Percentiles rank a stretch among this genome's conserved stretches.
phyloP scores from a whole-genome alignment of 495 filamentous ascomycete species.

The Podospora pseudopauciseta region DNA sequence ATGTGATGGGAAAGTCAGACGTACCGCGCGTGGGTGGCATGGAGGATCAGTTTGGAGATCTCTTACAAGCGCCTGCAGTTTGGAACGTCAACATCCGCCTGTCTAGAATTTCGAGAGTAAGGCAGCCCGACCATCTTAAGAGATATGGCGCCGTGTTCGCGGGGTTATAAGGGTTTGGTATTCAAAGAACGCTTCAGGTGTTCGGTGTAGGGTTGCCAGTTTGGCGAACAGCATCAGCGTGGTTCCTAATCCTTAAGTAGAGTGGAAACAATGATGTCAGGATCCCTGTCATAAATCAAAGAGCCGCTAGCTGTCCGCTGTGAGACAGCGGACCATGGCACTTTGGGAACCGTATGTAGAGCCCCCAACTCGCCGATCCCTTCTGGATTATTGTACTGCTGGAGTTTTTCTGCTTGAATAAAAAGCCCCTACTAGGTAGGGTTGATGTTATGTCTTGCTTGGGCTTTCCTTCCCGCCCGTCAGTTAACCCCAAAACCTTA shows the following conservation, averaged over 20 bases:
- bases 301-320: background rate
- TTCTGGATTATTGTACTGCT: too few relatives aligned
- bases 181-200: background rate
- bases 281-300: background rate
- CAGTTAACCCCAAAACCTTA: background rate
- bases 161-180: background rate
- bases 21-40: slow-evolving; percentile 83
- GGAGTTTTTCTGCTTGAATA: too few relatives aligned
- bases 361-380: too few relatives aligned
- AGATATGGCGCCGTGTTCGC: background rate
- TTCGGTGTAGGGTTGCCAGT: background rate
- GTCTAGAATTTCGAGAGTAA: background rate
- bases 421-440: too few relatives aligned
- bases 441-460: too few relatives aligned
- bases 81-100: background rate
- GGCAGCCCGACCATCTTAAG: background rate
- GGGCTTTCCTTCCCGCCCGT: background rate
- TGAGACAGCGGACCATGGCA: background rate
- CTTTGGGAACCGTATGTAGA: too few relatives aligned
- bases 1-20: slow-evolving; percentile 34
- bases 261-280: slow-evolving; percentile 10
- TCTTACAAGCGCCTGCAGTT: slow-evolving; percentile 50
- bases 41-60: slow-evolving; percentile 72
- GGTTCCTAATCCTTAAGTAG: background rate
- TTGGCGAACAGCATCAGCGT: background rate